Base-by-base conservation (phyloP, 768 basidiomycete species). In the Podaxis sp. region DNA sequence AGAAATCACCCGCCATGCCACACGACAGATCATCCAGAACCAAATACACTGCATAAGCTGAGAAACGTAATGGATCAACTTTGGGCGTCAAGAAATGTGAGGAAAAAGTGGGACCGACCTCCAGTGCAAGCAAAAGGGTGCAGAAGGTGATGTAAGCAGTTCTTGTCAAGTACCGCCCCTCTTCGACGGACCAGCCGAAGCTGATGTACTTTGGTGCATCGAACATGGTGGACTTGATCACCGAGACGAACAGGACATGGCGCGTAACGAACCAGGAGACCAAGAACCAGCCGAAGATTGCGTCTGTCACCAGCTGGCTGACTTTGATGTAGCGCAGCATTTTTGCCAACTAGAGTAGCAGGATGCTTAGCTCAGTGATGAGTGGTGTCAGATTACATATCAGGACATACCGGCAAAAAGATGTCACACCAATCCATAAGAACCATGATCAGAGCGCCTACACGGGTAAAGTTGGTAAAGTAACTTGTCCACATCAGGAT, bases 351-450 rank as follows among this genome's bases (percentile, higher is more conserved):
- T 96, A 62, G 13, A 59, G 61, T 40, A 65, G 50, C 48, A 36
- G 25, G 32, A 52, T 59, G 21, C 47, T 48, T 21, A 48, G 47
- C 25, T 48, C 47, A 16, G 7, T 52, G 42, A 52, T 44, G 27
- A 38, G 55, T 16, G 52, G 46, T 5, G 55, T 59, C n/a, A 14
- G 55, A 50, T 40, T 37, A 27, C 27, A 27, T 27, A 2, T 2
- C 23, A 23, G 42, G 7, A 83, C 92, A 69, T 69, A 95, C 95
- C 2, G 95, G 91, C 9, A 99, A 74, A 70, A 93, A 85, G 55
- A 98, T 91, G 75, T 99, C 97, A 69, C 89, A 91, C 70, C 85
- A 87, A 70, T 99, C 97, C 93, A 98, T 95, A 37, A 97, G 75
- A 54, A 92, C 82, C 83, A 97, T 89, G 62, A 97, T 86, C 50